Conservation (phyloP, 352 stramenopile genomes). For the Globisporangium alternatum region DNA sequence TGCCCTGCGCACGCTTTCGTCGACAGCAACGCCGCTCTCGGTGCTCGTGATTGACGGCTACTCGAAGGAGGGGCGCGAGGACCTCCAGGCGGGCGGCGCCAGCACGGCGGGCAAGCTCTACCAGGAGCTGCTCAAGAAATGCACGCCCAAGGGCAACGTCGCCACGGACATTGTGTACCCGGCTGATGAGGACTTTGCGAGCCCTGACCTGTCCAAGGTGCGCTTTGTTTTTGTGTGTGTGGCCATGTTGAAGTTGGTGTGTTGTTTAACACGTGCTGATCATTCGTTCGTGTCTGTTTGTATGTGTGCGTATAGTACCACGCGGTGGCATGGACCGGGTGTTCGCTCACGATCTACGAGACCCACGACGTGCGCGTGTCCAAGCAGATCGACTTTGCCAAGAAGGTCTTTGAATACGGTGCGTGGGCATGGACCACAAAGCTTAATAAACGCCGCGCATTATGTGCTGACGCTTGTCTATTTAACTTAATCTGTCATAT, state of each 20-base stretch:
- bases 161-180: constrained; percentile 65
- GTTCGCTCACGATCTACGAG: constrained; percentile 72
- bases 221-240: background rate
- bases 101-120: constrained; percentile 74
- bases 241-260: constrained; percentile 7
- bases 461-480: too few species aligned
- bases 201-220: constrained; percentile 56
- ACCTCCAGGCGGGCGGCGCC: constrained; percentile 63
- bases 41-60: constrained; percentile 81
- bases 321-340: constrained; percentile 74
- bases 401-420: constrained; percentile 65
- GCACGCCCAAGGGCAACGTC: constrained; percentile 44
- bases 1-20: constrained; percentile 20
- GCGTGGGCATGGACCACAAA: background rate
- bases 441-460: background rate
- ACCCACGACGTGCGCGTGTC: constrained; percentile 50
- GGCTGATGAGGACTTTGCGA: constrained; percentile 60
- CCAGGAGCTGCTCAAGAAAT: constrained; percentile 55
- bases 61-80: constrained; percentile 57
- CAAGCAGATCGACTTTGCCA: constrained; percentile 73
- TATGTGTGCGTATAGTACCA: constrained; percentile 43
- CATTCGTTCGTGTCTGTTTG: background rate
- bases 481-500: too few species aligned
- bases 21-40: constrained; percentile 34
- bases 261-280: background rate